Percentiles rank a stretch among this genome's conserved stretches.
Evolutionary conservation across 805 yeast species (phyloP).

Genomic region (Pichia membranifaciens): DNA sequence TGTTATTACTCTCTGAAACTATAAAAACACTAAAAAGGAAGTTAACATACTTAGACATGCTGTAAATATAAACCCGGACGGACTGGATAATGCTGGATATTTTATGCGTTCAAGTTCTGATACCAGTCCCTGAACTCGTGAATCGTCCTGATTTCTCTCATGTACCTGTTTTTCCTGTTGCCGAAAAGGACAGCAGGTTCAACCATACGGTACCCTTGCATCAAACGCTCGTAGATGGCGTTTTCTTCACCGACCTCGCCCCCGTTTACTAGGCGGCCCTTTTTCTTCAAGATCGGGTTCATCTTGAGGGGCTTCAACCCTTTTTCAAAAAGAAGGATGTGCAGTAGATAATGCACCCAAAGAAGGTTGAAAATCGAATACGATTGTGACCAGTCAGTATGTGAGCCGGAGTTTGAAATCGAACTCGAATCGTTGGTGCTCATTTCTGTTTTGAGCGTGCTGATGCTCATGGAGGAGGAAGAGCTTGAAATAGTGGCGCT

Average conservation of each 20-base stretch:
- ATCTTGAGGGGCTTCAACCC: constrained; percentile 23
- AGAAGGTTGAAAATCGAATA: constrained; percentile 48
- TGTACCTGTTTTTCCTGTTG: constrained; percentile 19
- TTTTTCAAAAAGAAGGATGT: constrained; percentile 42
- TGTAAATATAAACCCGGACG: too few relatives aligned
- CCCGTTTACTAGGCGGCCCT: constrained; percentile 15
- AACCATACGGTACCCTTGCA: constrained; percentile 28
- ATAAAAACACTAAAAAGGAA: too few relatives aligned
- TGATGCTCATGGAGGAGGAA: constrained; percentile 5
- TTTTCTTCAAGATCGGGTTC: constrained; percentile 23
- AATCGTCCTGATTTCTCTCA: constrained; percentile 16
- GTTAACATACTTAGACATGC: too few relatives aligned
- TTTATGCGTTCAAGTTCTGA: background rate
- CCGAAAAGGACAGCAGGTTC: constrained; percentile 27
- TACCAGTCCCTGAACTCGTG: constrained; percentile 16
- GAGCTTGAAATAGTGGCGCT: constrained; percentile 16
- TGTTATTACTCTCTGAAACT: too few relatives aligned
- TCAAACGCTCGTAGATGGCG: constrained; percentile 23
- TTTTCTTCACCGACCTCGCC: constrained; percentile 21
- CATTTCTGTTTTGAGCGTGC: constrained; percentile 4
- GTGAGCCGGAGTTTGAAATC: too few relatives aligned
- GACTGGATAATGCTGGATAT: too few relatives aligned
- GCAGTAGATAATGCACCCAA: constrained; percentile 62
- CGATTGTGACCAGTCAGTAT: constrained; percentile 37
- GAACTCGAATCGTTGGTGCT: background rate